These are phyloP conservation scores for Canavalia gladiata DNA, from an alignment of 306 rosid species.

Conservation along the genomic window DNA sequence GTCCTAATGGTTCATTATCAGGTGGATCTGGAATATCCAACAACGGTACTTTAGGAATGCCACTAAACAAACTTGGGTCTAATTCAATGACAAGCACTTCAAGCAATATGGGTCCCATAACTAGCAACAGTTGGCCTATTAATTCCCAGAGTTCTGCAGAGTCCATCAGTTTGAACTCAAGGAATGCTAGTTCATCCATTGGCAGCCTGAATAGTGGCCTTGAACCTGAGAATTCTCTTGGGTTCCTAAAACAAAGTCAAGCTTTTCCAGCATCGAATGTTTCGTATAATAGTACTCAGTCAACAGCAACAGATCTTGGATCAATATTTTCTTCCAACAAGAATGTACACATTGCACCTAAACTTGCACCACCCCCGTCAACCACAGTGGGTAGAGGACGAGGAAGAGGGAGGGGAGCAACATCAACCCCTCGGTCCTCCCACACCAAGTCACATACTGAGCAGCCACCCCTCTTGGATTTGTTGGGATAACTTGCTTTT, in stretches of 20 bases:
- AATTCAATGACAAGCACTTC: slow-evolving; percentile 62
- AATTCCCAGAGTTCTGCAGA: slow-evolving; percentile 58
- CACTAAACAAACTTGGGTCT: slow-evolving; percentile 59
- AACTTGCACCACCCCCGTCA: slow-evolving; percentile 95
- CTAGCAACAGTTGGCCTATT: slow-evolving; percentile 67
- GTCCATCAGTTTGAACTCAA: slow-evolving; percentile 58
- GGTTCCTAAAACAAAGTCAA: slow-evolving; percentile 67
- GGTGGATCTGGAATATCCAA: slow-evolving; percentile 62
- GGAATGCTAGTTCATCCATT: slow-evolving; percentile 52
- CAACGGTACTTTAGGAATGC: slow-evolving; percentile 64
- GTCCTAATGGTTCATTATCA: slow-evolving; percentile 66
- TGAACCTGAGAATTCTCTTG: slow-evolving; percentile 65
- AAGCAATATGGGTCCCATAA: slow-evolving; percentile 63
- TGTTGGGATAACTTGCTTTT: slow-evolving; percentile 64
- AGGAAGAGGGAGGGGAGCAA: slow-evolving; percentile 82
- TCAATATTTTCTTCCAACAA: slow-evolving; percentile 83
- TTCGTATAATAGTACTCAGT: slow-evolving; percentile 55
- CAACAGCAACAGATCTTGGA: slow-evolving; percentile 77
- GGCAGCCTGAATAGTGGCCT: slow-evolving; percentile 59
- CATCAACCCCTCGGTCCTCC: slow-evolving; percentile 61
- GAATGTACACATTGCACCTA: slow-evolving; percentile 74
- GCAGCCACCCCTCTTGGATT: slow-evolving; percentile 87
- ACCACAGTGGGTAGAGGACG: slow-evolving; percentile 88
- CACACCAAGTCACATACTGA: slow-evolving; percentile 65
- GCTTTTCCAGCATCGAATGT: slow-evolving; percentile 57